Base-by-base conservation (phyloP, 208 protist species). In the Polymyxa betae region DNA sequence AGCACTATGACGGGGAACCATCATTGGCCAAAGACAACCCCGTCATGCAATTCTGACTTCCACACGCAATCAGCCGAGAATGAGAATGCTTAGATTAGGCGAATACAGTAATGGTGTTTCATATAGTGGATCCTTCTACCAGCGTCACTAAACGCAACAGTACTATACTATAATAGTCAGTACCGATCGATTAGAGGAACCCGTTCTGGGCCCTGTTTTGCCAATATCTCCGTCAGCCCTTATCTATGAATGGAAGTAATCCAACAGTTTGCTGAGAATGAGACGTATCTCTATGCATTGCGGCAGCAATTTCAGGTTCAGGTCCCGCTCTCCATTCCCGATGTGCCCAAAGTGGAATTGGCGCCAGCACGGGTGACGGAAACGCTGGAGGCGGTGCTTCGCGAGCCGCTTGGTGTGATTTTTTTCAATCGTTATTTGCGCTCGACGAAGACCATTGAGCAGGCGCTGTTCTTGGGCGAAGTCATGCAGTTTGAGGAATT, bases 241-340 rank as follows among this genome's bases (percentile, higher is more conserved):
- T n/a, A n/a, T n/a, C n/a, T n/a, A n/a, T n/a, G n/a, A n/a, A 82
- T 82, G 72, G 72, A 82, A 43, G 40, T 82, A 38, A 82, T 82
- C n/a, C 72, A 82, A n/a, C 72, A 82, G 72, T 82, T 82, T 43
- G 72, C 72, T n/a, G 72, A 82, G n/a, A 82, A 82, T 43, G 72
- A 82, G 72, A 82, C 72, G n/a, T 82, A 82, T 43, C 72, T 82
- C 16, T 82, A 45, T 43, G 72, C 72, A 20, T 35, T 82, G 16
- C 5, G 72, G 35, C 72, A 82, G 72, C 72, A 82, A 43, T 35
- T 35, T n/a, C 72, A 82, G 72, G 72, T 82, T 35, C 35, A 82
- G n/a, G 40, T 82, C 72, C 35, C 72, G 5, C 35, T 82, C 5
- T 45, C 72, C 5, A n/a, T 82, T 40, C 72, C 5, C 16, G 72